Evolutionary conservation across 352 stramenopile species (phyloP), one percentile per base, ranked within the genome.

Genomic region (Phytophthora citrophthora): DNA sequence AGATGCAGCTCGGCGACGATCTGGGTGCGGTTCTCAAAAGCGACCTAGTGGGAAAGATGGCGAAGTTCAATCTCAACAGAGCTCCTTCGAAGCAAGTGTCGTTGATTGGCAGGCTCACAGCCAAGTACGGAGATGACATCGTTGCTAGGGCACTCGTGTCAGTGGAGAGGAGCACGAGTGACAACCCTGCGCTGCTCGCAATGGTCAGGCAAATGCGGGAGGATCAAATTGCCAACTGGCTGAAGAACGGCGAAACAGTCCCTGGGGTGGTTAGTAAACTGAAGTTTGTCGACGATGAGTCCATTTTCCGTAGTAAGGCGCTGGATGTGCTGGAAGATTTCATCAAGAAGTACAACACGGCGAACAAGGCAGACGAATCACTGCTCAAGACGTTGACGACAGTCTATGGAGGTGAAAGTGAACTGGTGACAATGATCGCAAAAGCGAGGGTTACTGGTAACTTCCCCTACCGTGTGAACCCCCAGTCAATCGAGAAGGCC

Each of bases 11-110:
- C 32, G 32, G 32, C 32, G 32, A 39, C 13, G 32, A 44, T 23
- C 6, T 20, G 0, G 11, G 4, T 1, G 13, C 12, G 7, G 38
- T 20, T 20, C 11, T 44, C 48, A 74, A 27, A 54, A 67, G 16
- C 61, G 60, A 6, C 39, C 18, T 20, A 20, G 74, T 34, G 60
- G 38, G 7, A 0, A 44, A 23, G 2, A 10, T 44, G 11, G 18
- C 38, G 13, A 44, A 44, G 2, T 44, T 44, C 38, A 44, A 44
- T 9, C n/a, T 44, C 38, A 44, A 46, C 40, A 46, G 15, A 20
- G 8, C 23, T 16, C 40, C 40, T 0, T 1, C 0, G 2, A 29
- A 13, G 0, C n/a, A 46, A 46, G 32, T 45, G 31, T 45, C 48
- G 32, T n/a, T 55, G 18, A 34, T 36, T 36, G 5, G 4, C 2